Evolutionary conservation across 179 eudicot genomes (phyloP).

Genomic region (Silene noctiflora): DNA sequence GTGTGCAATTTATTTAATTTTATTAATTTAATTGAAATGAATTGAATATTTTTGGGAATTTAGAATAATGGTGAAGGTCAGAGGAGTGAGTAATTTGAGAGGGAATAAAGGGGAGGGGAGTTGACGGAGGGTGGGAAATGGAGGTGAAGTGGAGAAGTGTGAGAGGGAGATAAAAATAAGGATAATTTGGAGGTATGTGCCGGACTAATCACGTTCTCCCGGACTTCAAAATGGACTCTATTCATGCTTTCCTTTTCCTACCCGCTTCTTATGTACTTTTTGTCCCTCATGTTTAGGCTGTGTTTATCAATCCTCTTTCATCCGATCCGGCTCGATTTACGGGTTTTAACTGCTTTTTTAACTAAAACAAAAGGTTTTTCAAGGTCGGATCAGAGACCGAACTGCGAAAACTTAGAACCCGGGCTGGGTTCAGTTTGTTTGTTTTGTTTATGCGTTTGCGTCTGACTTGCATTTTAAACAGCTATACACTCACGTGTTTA

Average conservation of each 20-base stretch:
- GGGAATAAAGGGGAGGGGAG: background rate
- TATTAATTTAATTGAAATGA: background rate
- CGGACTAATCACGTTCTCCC: background rate
- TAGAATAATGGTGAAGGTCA: background rate
- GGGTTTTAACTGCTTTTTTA: no score
- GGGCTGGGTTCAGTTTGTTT: no score
- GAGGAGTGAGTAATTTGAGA: background rate
- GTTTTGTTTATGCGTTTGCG: no score
- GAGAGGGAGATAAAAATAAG: background rate
- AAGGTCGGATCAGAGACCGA: no score
- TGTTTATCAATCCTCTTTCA: no score
- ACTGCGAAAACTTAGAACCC: no score
- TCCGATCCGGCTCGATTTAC: no score
- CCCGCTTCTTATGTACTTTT: background rate
- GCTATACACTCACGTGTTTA: no score
- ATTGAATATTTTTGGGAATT: background rate
- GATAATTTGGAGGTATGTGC: background rate
- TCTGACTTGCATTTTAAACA: no score
- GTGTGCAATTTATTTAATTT: background rate
- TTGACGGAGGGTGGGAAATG: background rate
- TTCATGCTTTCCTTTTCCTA: background rate
- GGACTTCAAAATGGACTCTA: background rate
- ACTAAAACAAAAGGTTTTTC: no score
- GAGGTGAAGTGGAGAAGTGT: slow-evolving; percentile 1
- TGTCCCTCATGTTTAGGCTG: background rate